Evolutionary conservation across 2,329 filamentous ascomycete species (phyloP), one percentile per base, ranked within the genome.

Genomic region (Nigrospora osmanthi): DNA sequence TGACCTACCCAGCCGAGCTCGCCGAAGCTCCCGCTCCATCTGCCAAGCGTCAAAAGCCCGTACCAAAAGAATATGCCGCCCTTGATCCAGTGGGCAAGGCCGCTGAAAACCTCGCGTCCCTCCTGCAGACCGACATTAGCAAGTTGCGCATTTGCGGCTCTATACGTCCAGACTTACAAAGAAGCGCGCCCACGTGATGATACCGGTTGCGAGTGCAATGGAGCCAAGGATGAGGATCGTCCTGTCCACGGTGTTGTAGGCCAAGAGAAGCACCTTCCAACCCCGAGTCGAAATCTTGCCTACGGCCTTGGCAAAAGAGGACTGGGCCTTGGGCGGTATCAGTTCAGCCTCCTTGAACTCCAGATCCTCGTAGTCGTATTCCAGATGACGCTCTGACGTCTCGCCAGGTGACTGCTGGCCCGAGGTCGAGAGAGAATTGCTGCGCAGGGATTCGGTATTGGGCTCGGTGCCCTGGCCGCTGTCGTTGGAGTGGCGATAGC

Each of bases 51-150:
- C 48, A 96, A 68, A 16, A 95, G 67, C 10, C 91, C 91, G 51
- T 94, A 87, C 83, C 88, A 93, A 68, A 96, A 89, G 71, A 97
- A 97, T 44, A 97, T 85, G 4, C 87, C 87, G 38, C 91, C 91
- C 63, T 97, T 97, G 63, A 96, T 82, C 70, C 88, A 95, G 60
- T 97, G 91, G 9, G 91, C 91, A 36, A 96, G 73, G 2, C 91
- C 89, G 54, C 83, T 90, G 70, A 91, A 94, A 46, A 96, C 70
- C 3, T 72, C 72, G 17, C 64, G 63, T 6, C 78, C 84, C 61
- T 85, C 82, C 85, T 89, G 52, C 16, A 33, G 11, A 4, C 17
- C 16, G 32, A 23, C 31, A 48, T 54, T 47, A 50, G 49, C 42
- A 40, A 38, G 46, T 47, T 37, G 48, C 50, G 11, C 17, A 30